These are phyloP conservation scores for Phytopythium delawarense DNA, from an alignment of 352 stramenopile species.

Conservation along the genomic window DNA sequence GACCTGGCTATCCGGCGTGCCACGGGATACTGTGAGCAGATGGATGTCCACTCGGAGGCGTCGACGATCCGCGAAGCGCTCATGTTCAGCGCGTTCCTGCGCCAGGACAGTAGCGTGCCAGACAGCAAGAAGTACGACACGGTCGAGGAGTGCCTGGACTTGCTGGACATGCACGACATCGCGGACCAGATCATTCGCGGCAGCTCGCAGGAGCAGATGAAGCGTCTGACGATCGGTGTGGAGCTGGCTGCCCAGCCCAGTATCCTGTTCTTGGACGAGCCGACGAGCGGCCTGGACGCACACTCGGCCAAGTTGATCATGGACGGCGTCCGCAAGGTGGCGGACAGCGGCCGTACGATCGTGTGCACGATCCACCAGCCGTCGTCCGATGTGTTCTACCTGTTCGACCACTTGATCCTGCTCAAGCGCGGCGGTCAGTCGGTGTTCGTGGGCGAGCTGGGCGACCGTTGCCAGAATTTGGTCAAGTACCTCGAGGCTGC, in stretches of 20 bases:
- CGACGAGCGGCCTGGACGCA: conserved; percentile 81
- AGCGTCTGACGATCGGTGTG: conserved; percentile 45
- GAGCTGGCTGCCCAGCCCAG: conserved; percentile 75
- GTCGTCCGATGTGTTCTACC: conserved; percentile 75
- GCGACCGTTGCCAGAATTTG: conserved; percentile 12
- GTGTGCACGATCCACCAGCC: conserved; percentile 92
- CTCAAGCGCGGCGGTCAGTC: conserved; percentile 45
- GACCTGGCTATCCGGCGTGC: conserved; percentile 18
- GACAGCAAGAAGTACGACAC: conserved; percentile 17
- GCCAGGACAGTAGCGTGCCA: conserved; percentile 40
- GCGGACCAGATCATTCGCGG: conserved; percentile 29
- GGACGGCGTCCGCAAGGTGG: conserved; percentile 82
- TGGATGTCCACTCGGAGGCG: conserved; percentile 77
- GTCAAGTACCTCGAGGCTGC: conserved; percentile 18
- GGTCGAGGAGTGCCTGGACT: conserved; percentile 21
- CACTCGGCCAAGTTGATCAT: conserved; percentile 83
- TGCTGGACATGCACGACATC: conserved; percentile 24
- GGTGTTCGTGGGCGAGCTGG: conserved; percentile 26
- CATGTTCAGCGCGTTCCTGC: conserved; percentile 72
- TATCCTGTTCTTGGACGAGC: conserved; percentile 81
- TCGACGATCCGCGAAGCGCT: conserved; percentile 82
- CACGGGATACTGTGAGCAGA: conserved; percentile 52
- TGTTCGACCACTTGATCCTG: conserved; percentile 79
- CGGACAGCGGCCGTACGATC: conserved; percentile 63
- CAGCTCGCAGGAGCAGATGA: conserved; percentile 41